phyloP scores from a whole-genome alignment of 2,329 filamentous ascomycete species.

The Nannizzia gypsea region DNA sequence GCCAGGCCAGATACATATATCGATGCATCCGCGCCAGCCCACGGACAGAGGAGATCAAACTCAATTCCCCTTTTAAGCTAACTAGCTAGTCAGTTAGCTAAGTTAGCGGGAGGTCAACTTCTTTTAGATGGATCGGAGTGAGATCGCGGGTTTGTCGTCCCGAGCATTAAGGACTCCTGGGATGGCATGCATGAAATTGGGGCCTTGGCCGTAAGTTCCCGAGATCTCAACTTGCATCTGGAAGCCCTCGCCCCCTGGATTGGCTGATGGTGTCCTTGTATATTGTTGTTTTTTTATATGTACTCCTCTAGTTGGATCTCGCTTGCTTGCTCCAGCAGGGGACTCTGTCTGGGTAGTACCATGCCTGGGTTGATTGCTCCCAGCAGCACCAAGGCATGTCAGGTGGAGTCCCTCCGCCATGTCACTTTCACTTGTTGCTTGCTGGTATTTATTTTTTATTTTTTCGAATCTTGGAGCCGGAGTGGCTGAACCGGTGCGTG shows the following conservation, averaged over 20 bases:
- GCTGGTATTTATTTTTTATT: not conserved
- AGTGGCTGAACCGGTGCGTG: constrained; percentile 1
- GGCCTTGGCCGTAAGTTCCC: not conserved
- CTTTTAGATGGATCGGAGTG: not conserved
- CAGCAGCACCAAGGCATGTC: not conserved
- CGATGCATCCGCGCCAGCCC: not conserved
- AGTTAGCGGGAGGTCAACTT: too few species aligned
- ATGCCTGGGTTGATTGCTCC: not conserved
- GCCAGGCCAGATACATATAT: not conserved
- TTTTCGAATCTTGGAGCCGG: not conserved
- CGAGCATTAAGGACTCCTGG: not conserved
- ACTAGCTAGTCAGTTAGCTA: not conserved
- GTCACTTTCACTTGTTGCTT: not conserved
- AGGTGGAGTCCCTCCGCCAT: not conserved
- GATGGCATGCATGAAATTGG: constrained; percentile 1
- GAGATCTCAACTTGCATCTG: not conserved
- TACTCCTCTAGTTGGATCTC: not conserved
- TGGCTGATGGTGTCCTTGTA: not conserved
- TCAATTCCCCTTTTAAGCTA: not conserved
- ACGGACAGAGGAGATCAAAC: not conserved
- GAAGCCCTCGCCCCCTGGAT: not conserved
- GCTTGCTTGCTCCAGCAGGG: not conserved
- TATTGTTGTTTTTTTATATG: not conserved
- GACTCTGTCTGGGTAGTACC: too few species aligned
- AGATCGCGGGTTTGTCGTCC: not conserved